A percentile compares a stretch with the other conserved stretches of the same genome.
Evolutionary conservation across 768 basidiomycete genomes (phyloP).

Genomic region (Pleurotus salmoneostramineus): DNA sequence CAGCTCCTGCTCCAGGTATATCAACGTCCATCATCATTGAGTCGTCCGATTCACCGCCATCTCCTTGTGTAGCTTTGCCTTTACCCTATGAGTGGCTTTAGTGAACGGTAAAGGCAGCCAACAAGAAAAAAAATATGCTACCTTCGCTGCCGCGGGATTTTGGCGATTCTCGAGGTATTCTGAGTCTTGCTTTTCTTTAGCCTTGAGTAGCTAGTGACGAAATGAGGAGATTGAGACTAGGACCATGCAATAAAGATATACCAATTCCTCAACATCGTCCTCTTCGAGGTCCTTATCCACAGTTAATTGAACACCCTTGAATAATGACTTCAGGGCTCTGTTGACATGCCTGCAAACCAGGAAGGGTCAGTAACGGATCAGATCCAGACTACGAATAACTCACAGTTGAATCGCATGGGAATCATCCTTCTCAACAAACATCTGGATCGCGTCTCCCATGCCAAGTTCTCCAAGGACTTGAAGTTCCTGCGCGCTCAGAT

Average conservation of each 20-base stretch:
- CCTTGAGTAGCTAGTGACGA: conserved; percentile 52
- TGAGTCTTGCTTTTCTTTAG: conserved; percentile 67
- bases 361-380: background rate
- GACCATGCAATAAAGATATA: conserved; percentile 25
- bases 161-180: conserved; percentile 46
- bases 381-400: conserved; percentile 22
- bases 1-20: conserved; percentile 30
- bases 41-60: conserved; percentile 57
- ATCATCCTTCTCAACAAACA: conserved; percentile 98
- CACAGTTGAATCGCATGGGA: conserved; percentile 86
- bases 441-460: conserved; percentile 91
- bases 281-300: conserved; percentile 67
- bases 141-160: conserved; percentile 39
- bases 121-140: conserved; percentile 11
- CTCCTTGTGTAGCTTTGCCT: conserved; percentile 39
- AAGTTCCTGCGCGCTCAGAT: conserved; percentile 87
- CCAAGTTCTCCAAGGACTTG: conserved; percentile 87
- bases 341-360: conserved; percentile 55
- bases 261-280: conserved; percentile 70
- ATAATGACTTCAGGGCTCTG: conserved; percentile 51
- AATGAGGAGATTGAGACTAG: background rate
- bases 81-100: conserved; percentile 35
- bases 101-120: background rate
- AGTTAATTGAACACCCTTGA: conserved; percentile 68
- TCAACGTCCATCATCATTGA: conserved; percentile 82